Evolutionary conservation across 495 filamentous ascomycete species (phyloP), one percentile per base, ranked within the genome.

Genomic region (Lasiosphaeris hirsuta): DNA sequence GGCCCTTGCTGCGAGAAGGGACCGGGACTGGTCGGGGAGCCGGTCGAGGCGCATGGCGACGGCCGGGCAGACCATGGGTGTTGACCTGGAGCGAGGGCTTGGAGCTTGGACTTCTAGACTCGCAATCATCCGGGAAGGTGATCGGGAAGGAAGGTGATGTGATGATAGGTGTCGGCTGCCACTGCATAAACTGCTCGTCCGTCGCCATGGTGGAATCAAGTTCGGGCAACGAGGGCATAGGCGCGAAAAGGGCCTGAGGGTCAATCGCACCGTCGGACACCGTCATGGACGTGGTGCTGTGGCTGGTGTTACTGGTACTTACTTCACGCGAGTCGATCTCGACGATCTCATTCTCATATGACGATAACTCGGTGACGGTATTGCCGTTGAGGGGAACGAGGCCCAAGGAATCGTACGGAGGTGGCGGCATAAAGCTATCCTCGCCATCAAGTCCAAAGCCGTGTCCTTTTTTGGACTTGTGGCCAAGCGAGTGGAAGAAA

Each of bases 401-500:
- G 33, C 52, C 54, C 23, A 70, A 54, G 37, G 75, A 76, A 19
- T 77, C 75, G 64, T 78, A 78, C 34, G 74, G 74, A n/a, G 74
- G 75, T 15, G 69, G 69, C 15, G 60, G 54, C 13, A 64, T 33
- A 39, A 56, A 44, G 11, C 59, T 52, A 11, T 70, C 63, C 15
- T 73, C 61, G 44, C 44, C 41, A 43, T 57, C 56, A 52, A 61
- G 35, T 7, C 30, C 45, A n/a, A 46, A 10, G 6, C 40, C 58
- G 5, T 58, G 56, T 0, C 10, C 14, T 58, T 64, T 70, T 48
- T 69, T 70, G 40, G 73, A 64, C 58, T 72, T 79, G 50, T 75
- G 75, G 8, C 77, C 77, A 18, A 79, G 65, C 34, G 67, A 71
- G 48, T 75, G 74, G 64, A 79, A 78, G 64, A 78, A 74, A 49